Conservation (phyloP, 352 stramenopile genomes). For the Pythium vanterpoolii region DNA sequence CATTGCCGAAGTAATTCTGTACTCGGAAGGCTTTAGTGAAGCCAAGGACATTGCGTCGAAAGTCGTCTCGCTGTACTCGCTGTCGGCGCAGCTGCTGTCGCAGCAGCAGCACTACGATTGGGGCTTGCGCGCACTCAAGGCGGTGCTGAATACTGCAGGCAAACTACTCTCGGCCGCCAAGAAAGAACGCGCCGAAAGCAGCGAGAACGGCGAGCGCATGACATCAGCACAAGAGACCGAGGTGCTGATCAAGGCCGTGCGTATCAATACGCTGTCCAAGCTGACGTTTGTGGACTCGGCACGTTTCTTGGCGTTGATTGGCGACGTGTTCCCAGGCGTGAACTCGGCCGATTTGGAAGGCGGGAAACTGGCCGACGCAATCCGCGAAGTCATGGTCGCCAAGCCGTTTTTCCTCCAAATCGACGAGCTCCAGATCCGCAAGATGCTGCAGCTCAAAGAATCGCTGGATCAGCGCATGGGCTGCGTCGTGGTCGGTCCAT, state of each 20-base stretch:
- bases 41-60: slow-evolving; percentile 77
- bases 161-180: slow-evolving; percentile 88
- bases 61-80: slow-evolving; percentile 78
- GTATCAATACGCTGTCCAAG: slow-evolving; percentile 95
- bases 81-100: slow-evolving; percentile 66
- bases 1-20: slow-evolving; percentile 87
- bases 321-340: slow-evolving; percentile 92
- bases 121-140: slow-evolving; percentile 88
- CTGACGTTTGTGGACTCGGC: slow-evolving; percentile 91
- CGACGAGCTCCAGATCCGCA: slow-evolving; percentile 90
- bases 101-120: slow-evolving; percentile 90
- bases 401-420: slow-evolving; percentile 88
- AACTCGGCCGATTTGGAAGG: slow-evolving; percentile 76
- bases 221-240: slow-evolving; percentile 81
- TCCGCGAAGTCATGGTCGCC: slow-evolving; percentile 86
- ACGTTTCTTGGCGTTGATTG: slow-evolving; percentile 90
- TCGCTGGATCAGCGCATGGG: slow-evolving; percentile 94
- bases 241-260: slow-evolving; percentile 94
- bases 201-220: slow-evolving; percentile 31
- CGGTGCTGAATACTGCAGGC: slow-evolving; percentile 92
- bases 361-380: slow-evolving; percentile 80
- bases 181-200: slow-evolving; percentile 41
- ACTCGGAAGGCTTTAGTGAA: slow-evolving; percentile 80
- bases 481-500: slow-evolving; percentile 92
- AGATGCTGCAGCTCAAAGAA: slow-evolving; percentile 96